Percentiles rank a stretch among this genome's conserved stretches.
Conservation (phyloP, 176 grass and related monocot genomes). For the Triticum timopheevii region DNA sequence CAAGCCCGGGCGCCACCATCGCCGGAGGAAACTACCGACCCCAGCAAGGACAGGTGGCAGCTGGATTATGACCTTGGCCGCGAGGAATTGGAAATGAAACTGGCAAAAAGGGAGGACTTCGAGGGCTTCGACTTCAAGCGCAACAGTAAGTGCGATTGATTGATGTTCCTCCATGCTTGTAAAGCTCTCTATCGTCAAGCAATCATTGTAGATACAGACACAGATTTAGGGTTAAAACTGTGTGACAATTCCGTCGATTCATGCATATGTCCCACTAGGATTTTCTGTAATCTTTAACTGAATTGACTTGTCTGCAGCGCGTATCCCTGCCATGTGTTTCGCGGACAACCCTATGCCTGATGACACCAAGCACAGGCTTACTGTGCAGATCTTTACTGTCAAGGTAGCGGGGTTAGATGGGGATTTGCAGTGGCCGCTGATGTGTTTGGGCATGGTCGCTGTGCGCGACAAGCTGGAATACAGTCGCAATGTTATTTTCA, state of each 20-base stretch:
- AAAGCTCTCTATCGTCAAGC: too few species aligned
- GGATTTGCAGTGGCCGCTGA: background rate
- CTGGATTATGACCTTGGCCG: background rate
- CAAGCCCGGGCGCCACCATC: too few species aligned
- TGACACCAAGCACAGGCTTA: background rate
- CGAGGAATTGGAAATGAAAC: background rate
- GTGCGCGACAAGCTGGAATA: slow-evolving; percentile 3
- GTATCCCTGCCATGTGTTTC: background rate
- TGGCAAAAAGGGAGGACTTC: background rate
- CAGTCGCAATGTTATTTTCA: background rate
- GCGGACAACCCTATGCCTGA: background rate
- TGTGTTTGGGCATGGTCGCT: background rate
- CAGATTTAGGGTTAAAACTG: background rate
- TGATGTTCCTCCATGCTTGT: too few species aligned
- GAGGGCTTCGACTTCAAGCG: background rate
- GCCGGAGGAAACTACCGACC: too few species aligned
- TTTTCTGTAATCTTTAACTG: background rate
- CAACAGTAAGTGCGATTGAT: background rate
- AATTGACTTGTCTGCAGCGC: background rate
- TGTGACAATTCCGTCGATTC: background rate
- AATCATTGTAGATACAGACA: too few species aligned
- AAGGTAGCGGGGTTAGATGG: background rate
- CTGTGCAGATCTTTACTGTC: background rate
- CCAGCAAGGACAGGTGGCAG: background rate
- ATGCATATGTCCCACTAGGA: background rate